Base-by-base conservation (phyloP, 163 green algal genomes). In the Trebouxiophyceae sp. region DNA sequence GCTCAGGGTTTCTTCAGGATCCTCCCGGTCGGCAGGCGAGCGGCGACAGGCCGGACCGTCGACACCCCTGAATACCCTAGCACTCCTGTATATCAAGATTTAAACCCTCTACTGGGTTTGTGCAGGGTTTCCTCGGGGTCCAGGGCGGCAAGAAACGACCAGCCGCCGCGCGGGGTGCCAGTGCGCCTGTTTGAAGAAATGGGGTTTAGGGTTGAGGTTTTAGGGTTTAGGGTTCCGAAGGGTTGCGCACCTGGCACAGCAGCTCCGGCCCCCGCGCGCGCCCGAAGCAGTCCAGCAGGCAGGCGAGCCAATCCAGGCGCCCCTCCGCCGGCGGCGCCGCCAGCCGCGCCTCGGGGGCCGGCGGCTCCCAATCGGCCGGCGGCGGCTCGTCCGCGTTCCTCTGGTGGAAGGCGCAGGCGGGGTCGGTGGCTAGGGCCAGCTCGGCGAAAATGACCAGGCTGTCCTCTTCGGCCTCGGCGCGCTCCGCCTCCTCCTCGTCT, bases 231-330 rank as follows among this genome's bases (percentile, higher is more conserved):
- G n/a, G n/a, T n/a, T n/a, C n/a, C 12, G 26, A 28, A 57, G 23
- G 47, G 33, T 20, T 20, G 27, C 63, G 12, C 26, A 69, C 68
- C 68, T 74, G 31, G 3, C 26, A 45, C 3, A 74, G 22, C n/a
- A 54, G 22, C 0, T 75, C 44, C 28, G 74, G 76, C 28, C 75
- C 75, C 26, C 44, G 30, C 46, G 59, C 33, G 27, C 65, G 4
- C 2, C 59, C 70, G 64, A 82, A 82, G 26, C 33, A 47, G 71
- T 82, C 77, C 57, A 82, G 33, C 23, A 86, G 63, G 33, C 72
- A 63, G 6, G 63, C 65, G 2, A 69, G 63, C 55, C 63, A 57
- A 26, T n/a, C n/a, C n/a, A n/a, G 12, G 39, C 39, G 12, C 12
- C 39, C 39, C 39, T 50, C 39, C 39, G 39, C 39, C 12, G 12